A percentile compares a stretch with the other conserved stretches of the same genome.
phyloP scores from a whole-genome alignment of 345 rosid genomes.

The Aquilaria sinensis region DNA sequence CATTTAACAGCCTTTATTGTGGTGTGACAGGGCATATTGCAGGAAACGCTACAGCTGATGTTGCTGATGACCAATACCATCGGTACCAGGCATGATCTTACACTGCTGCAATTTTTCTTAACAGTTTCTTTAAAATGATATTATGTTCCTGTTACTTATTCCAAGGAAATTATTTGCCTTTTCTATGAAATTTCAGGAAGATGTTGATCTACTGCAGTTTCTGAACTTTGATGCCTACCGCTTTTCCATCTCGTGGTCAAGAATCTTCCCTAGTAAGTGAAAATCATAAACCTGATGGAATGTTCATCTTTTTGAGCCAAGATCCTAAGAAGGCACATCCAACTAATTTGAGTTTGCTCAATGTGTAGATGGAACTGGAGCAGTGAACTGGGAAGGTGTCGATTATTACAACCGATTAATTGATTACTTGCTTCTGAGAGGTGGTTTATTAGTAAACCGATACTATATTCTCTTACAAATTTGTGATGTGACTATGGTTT shows the following conservation, averaged over 20 bases:
- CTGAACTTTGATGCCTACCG: constrained; percentile 68
- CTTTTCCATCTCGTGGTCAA: constrained; percentile 74
- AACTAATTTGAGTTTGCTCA: no score
- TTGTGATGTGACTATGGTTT: no score
- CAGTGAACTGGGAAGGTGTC: constrained; percentile 53
- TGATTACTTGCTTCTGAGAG: constrained; percentile 35
- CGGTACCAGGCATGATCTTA: constrained; percentile 25
- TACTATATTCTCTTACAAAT: no score
- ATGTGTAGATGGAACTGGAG: constrained; percentile 46
- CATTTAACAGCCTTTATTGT: not conserved
- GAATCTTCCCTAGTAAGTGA: constrained; percentile 57
- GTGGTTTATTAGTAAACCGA: constrained; percentile 10
- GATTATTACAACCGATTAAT: constrained; percentile 52
- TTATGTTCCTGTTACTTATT: no score
- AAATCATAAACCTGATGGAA: no score
- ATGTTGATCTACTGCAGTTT: constrained; percentile 40
- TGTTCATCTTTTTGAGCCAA: no score
- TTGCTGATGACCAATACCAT: constrained; percentile 54
- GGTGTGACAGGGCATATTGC: constrained; percentile 28
- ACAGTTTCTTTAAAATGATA: not conserved
- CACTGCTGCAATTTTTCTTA: no score
- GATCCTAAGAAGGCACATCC: no score
- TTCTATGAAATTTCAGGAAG: constrained; percentile 29
- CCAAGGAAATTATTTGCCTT: no score
- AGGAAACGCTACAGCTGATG: not conserved